Conservation (phyloP, 345 rosid genomes). For the Carallia brachiata region DNA sequence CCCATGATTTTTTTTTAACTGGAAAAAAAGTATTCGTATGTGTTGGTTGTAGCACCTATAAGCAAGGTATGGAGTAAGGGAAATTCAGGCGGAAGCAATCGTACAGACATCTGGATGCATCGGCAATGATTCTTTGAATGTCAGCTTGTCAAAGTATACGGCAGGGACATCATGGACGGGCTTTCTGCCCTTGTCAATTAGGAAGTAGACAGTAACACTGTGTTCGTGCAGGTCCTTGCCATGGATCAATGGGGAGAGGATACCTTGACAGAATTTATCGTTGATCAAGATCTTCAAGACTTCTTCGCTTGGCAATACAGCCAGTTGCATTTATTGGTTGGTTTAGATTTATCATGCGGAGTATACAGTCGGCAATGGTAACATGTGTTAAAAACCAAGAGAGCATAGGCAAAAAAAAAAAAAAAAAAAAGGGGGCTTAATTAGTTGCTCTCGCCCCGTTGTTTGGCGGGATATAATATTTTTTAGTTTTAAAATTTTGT, state of each 20-base stretch:
- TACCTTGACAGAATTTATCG: slow-evolving; percentile 79
- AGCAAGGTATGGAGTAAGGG: slow-evolving; percentile 71
- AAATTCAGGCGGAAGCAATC: slow-evolving; percentile 78
- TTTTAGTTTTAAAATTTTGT: too few species aligned
- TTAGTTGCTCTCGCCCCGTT: too few species aligned
- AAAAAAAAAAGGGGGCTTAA: too few species aligned
- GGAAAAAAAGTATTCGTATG: too few species aligned
- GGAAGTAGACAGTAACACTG: slow-evolving; percentile 85
- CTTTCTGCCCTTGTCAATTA: slow-evolving; percentile 72
- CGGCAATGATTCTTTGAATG: slow-evolving; percentile 60
- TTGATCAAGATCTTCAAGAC: slow-evolving; percentile 90
- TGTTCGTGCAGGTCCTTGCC: slow-evolving; percentile 94
- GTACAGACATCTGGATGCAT: slow-evolving; percentile 65
- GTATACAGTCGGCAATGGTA: too few species aligned
- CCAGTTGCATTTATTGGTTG: slow-evolving; percentile 61
- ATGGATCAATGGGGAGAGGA: slow-evolving; percentile 81
- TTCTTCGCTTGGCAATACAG: slow-evolving; percentile 53
- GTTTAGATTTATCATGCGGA: slow-evolving; percentile 12
- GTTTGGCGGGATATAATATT: too few species aligned
- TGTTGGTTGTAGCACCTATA: too few species aligned
- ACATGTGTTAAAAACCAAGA: too few species aligned
- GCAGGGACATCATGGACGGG: slow-evolving; percentile 88
- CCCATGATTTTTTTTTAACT: too few species aligned
- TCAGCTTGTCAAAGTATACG: slow-evolving; percentile 82
- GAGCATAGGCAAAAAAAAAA: too few species aligned